These are phyloP conservation scores for Pseudoturritis turrita DNA, from an alignment of 345 rosid species.

Conservation along the genomic window DNA sequence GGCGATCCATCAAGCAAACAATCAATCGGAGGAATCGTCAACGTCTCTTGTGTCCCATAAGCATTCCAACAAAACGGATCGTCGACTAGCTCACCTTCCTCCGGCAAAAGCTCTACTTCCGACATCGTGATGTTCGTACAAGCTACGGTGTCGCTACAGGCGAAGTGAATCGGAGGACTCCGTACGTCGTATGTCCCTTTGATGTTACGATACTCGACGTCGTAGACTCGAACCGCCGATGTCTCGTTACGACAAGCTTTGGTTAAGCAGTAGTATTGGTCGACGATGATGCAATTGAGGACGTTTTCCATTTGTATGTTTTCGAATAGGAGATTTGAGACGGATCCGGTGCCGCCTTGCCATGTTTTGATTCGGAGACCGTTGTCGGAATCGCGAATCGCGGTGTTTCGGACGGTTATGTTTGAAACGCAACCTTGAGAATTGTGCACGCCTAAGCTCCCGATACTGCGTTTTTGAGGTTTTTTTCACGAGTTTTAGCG, in stretches of 20 bases:
- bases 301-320: constrained; percentile 96
- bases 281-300: constrained; percentile 79
- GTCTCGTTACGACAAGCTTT: constrained; percentile 72
- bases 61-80: constrained; percentile 99
- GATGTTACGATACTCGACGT: constrained; percentile 63
- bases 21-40: constrained; percentile 73
- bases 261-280: constrained; percentile 77
- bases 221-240: constrained; percentile 74
- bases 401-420: constrained; percentile 62
- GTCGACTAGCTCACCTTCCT: constrained; percentile 80
- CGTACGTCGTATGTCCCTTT: constrained; percentile 87
- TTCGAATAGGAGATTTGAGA: constrained; percentile 57
- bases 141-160: constrained; percentile 87
- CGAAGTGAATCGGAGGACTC: constrained; percentile 82
- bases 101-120: constrained; percentile 84
- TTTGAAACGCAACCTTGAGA: constrained; percentile 92
- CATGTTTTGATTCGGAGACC: constrained; percentile 92
- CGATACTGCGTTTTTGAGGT: constrained; percentile 52
- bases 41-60: constrained; percentile 76
- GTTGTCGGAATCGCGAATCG: constrained; percentile 82
- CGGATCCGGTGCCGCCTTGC: constrained; percentile 92
- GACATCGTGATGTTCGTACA: constrained; percentile 91
- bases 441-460: constrained; percentile 92
- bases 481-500: neutral
- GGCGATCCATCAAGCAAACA: constrained; percentile 84